These are phyloP conservation scores for Urtica urens DNA, from an alignment of 306 rosid species.

Conservation along the genomic window DNA sequence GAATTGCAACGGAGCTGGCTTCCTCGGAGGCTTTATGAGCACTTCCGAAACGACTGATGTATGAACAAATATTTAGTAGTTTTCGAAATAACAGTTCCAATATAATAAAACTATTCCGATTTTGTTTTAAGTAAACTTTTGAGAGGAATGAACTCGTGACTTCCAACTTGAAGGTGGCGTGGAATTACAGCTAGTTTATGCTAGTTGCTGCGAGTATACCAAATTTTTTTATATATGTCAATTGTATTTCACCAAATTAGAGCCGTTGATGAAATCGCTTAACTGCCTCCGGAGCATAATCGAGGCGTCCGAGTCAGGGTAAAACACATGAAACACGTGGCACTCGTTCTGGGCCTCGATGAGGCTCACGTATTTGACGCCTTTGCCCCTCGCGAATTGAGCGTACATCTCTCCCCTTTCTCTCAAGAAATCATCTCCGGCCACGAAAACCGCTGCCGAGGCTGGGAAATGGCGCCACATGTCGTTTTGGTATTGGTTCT, in stretches of 20 bases:
- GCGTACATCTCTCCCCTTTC: slow-evolving; percentile 75
- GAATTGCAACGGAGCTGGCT: slow-evolving; percentile 87
- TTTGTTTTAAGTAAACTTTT: too few species aligned
- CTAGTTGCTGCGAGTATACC: too few species aligned
- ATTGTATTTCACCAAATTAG: slow-evolving; percentile 5
- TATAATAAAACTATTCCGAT: too few species aligned
- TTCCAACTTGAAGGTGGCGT: too few species aligned
- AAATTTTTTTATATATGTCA: too few species aligned
- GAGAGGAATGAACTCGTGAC: too few species aligned
- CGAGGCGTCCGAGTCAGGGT: slow-evolving; percentile 47
- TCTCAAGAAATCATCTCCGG: slow-evolving; percentile 58
- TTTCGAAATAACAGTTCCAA: too few species aligned
- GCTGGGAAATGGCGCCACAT: slow-evolving; percentile 46
- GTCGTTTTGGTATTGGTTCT: slow-evolving; percentile 22
- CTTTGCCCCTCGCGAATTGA: slow-evolving; percentile 42
- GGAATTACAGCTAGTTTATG: too few species aligned
- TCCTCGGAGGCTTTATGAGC: slow-evolving; percentile 88
- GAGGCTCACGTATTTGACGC: slow-evolving; percentile 36
- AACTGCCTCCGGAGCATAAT: slow-evolving; percentile 51
- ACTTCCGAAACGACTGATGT: too few species aligned
- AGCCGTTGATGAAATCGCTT: slow-evolving; percentile 40
- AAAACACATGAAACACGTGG: slow-evolving; percentile 47
- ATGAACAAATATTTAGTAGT: too few species aligned
- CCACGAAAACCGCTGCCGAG: slow-evolving; percentile 59
- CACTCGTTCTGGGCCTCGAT: slow-evolving; percentile 45